Evolutionary conservation across 176 grass and related monocot genomes (phyloP).

Genomic region (Oryza brachyantha): DNA sequence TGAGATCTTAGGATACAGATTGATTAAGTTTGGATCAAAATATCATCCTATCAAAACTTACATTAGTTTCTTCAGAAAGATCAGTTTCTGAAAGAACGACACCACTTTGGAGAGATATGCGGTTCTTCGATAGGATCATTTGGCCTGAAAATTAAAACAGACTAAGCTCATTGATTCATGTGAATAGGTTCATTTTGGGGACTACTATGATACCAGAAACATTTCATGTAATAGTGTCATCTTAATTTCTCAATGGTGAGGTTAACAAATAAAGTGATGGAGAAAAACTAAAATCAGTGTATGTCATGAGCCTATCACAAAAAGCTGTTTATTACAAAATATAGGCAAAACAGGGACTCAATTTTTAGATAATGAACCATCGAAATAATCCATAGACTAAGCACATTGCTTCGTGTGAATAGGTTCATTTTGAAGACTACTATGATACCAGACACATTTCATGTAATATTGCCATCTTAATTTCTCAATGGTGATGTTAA

Average conservation of each 20-base stretch:
- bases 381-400: background rate
- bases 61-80: constrained; percentile 40
- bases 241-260: background rate
- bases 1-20: constrained; percentile 26
- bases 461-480: background rate
- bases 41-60: constrained; percentile 29
- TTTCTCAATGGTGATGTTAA: constrained; percentile 9
- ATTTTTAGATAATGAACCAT: constrained; percentile 9
- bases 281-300: background rate
- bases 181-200: background rate
- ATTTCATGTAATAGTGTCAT: background rate
- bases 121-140: constrained; percentile 27
- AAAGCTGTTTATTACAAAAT: background rate
- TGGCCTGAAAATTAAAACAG: constrained; percentile 36
- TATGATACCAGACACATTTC: background rate
- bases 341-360: background rate
- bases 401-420: constrained; percentile 9
- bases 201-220: constrained; percentile 5
- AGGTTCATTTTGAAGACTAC: background rate
- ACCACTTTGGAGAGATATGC: constrained; percentile 43
- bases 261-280: constrained; percentile 20
- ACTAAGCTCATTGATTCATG: constrained; percentile 9
- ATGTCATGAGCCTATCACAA: background rate
- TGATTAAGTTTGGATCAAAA: constrained; percentile 3
- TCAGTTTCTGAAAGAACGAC: constrained; percentile 43